These are phyloP conservation scores for Solanum rostratum DNA, from an alignment of 257 asterid genomes.

Conservation along the genomic window DNA sequence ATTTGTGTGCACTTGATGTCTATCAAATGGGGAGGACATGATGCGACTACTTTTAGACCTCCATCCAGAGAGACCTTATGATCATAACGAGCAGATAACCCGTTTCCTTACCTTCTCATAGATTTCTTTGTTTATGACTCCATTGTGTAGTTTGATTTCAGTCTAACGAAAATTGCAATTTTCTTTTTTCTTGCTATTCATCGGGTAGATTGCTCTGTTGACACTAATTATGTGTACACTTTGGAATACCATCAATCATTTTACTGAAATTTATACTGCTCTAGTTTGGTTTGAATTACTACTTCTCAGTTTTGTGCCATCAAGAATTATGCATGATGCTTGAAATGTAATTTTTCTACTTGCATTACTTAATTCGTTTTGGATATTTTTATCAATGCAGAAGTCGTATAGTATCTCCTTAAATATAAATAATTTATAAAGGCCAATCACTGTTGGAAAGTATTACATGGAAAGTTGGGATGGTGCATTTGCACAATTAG, in stretches of 20 bases:
- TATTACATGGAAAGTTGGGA: background rate
- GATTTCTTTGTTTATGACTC: background rate
- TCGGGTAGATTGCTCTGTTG: background rate
- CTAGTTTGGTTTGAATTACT: background rate
- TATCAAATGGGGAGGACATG: background rate
- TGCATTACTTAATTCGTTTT: background rate
- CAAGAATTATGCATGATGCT: background rate
- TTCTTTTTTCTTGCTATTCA: background rate
- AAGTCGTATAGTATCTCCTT: background rate
- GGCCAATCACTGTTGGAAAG: background rate
- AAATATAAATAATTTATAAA: too few species aligned
- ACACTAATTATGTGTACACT: background rate
- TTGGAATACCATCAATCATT: background rate
- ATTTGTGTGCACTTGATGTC: background rate
- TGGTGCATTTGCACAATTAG: background rate
- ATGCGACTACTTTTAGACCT: background rate
- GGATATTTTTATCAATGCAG: background rate
- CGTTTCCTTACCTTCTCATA: background rate
- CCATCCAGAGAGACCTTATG: background rate
- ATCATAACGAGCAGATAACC: background rate
- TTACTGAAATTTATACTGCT: background rate
- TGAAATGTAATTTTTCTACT: background rate
- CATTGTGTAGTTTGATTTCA: background rate
- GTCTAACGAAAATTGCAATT: background rate
- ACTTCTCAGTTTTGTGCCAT: background rate